These are phyloP conservation scores for Solanum sitiens DNA, from an alignment of 257 asterid genomes.

Conservation along the genomic window DNA sequence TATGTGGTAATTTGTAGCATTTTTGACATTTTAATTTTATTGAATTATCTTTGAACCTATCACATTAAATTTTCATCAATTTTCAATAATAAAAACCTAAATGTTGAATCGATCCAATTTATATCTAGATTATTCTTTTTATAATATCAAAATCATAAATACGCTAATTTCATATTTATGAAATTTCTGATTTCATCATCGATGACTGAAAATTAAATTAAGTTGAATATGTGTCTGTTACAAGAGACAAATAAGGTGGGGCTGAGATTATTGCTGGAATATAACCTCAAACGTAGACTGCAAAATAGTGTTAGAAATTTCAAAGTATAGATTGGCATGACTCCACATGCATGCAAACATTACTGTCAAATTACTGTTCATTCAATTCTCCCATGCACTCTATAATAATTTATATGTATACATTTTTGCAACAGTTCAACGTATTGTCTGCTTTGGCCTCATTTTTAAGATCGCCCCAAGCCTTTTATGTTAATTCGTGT, in stretches of 20 bases:
- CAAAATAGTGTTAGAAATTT: background rate
- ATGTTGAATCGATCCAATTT: too few relatives aligned
- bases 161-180: too few relatives aligned
- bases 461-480: too few relatives aligned
- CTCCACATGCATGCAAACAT: conserved; percentile 22
- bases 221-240: background rate
- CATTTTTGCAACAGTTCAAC: background rate
- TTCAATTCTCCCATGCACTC: background rate
- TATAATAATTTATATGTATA: background rate
- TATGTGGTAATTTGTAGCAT: background rate
- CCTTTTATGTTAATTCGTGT: too few relatives aligned
- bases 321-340: conserved; percentile 29
- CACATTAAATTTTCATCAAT: too few relatives aligned
- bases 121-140: too few relatives aligned
- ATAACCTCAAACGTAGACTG: background rate
- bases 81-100: too few relatives aligned
- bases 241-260: background rate
- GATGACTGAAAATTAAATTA: background rate
- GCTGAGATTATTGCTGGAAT: background rate
- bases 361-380: conserved; percentile 15
- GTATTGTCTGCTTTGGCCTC: background rate
- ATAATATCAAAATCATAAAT: too few relatives aligned
- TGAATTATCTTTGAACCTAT: too few relatives aligned
- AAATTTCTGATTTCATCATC: background rate
- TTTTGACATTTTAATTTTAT: too few relatives aligned